Percentiles rank a stretch among this genome's conserved stretches.
These are phyloP conservation scores for Phytopythium oedochilum DNA, from an alignment of 352 stramenopile species.

Conservation along the genomic window DNA sequence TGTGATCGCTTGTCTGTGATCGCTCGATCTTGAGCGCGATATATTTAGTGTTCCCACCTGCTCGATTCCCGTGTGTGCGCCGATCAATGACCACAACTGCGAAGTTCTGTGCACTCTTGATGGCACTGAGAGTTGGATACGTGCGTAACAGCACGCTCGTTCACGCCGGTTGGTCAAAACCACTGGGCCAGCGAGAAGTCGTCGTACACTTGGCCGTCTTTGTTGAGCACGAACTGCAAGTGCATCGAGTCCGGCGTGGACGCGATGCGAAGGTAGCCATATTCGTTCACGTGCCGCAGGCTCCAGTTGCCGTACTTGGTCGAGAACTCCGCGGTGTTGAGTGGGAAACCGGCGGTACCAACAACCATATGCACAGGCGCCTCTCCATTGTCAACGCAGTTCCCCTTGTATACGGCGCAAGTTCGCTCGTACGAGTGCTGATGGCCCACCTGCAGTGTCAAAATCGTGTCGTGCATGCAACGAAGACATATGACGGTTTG, in stretches of 20 bases:
- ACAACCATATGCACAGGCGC: conserved; percentile 73
- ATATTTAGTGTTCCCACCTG: background rate
- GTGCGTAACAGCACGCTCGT: too few relatives aligned
- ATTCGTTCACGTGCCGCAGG: conserved; percentile 55
- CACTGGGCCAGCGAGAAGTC: conserved; percentile 36
- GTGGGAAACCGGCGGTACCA: conserved; percentile 65
- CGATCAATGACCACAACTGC: background rate
- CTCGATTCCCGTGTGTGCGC: background rate
- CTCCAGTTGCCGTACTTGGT: conserved; percentile 62
- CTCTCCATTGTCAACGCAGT: conserved; percentile 48
- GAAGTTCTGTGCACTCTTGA: too few relatives aligned
- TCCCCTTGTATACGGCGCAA: conserved; percentile 67
- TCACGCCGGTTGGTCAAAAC: conserved; percentile 4
- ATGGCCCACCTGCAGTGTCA: conserved; percentile 59
- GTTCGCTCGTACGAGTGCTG: conserved; percentile 89
- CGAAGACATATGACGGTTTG: background rate
- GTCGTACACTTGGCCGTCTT: conserved; percentile 63
- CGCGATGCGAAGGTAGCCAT: conserved; percentile 56
- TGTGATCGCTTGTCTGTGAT: background rate
- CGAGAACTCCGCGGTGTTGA: conserved; percentile 48
- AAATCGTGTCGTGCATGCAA: background rate
- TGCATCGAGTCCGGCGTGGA: conserved; percentile 32
- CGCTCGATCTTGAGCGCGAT: background rate
- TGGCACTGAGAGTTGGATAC: too few relatives aligned
- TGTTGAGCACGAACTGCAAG: conserved; percentile 65